phyloP scores from a whole-genome alignment of 163 green algal species.

The Scenedesmus sp. region DNA sequence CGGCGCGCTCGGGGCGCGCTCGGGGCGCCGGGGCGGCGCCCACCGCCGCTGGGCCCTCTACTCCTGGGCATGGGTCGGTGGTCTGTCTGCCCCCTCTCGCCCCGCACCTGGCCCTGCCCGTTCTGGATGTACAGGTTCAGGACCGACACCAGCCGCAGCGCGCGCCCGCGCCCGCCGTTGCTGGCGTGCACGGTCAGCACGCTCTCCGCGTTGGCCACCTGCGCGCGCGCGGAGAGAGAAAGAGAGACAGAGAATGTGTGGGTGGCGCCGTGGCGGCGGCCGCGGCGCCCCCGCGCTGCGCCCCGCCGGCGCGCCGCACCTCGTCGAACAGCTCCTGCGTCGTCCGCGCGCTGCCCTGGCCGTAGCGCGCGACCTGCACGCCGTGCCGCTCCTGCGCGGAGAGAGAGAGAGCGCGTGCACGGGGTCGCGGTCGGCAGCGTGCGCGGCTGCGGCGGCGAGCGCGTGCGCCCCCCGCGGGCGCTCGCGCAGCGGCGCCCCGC shows the following conservation, averaged over 20 bases:
- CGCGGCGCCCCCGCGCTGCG: no score
- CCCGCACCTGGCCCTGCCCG: constrained; percentile 9
- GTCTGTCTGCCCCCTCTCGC: no score
- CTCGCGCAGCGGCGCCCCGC: neutral
- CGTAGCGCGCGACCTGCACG: neutral
- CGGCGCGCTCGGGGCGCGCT: neutral
- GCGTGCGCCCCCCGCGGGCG: no score
- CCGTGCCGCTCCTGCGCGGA: constrained; percentile 21
- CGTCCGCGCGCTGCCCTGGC: constrained; percentile 18
- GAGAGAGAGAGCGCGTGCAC: neutral
- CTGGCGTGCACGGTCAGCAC: constrained; percentile 1
- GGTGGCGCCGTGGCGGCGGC: no score
- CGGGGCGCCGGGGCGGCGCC: neutral
- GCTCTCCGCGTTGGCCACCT: constrained; percentile 25
- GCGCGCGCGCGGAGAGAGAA: no score
- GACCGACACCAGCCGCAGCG: constrained; percentile 16
- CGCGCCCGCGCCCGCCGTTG: neutral
- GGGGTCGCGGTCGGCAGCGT: neutral
- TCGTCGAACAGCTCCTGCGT: constrained; percentile 29
- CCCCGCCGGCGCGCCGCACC: no score
- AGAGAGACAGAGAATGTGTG: no score
- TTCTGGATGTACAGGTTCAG: constrained; percentile 35
- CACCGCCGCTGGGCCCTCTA: neutral
- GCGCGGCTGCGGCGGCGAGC: no score
- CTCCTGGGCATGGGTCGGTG: neutral